These are phyloP conservation scores for Psilocybe azurescens DNA, from an alignment of 768 basidiomycete genomes.

Conservation along the genomic window DNA sequence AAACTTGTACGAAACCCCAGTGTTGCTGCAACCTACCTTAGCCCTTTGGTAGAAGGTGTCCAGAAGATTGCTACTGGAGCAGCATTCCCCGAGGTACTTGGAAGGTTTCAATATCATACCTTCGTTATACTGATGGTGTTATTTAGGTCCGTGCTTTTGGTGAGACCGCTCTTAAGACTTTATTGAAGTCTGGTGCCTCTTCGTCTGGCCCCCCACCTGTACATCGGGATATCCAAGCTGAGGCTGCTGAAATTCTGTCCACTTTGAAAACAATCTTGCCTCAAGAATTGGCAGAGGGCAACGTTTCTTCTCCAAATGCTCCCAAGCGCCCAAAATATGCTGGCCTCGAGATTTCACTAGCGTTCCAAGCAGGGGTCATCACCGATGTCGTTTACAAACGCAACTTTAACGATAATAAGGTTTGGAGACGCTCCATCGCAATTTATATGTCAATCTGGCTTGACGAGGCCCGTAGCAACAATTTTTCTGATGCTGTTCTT, in stretches of 20 bases:
- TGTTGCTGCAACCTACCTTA: conserved; percentile 89
- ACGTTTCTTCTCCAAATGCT: conserved; percentile 51
- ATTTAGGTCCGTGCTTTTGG: conserved; percentile 89
- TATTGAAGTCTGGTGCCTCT: conserved; percentile 86
- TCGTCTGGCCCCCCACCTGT: conserved; percentile 69
- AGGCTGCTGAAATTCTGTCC: conserved; percentile 60
- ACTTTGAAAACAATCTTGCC: conserved; percentile 68
- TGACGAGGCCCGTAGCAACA: conserved; percentile 48
- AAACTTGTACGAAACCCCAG: conserved; percentile 94
- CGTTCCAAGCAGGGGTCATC: conserved; percentile 76
- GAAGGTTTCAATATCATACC: neutral
- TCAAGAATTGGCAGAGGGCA: conserved; percentile 46
- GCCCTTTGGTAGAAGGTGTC: conserved; percentile 87
- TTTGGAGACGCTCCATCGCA: conserved; percentile 77
- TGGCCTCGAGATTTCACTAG: conserved; percentile 62
- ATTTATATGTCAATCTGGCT: conserved; percentile 77
- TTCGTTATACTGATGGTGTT: conserved; percentile 3
- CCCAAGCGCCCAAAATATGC: conserved; percentile 59
- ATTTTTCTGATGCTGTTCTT: conserved; percentile 68
- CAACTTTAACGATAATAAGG: conserved; percentile 54
- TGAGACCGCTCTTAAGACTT: conserved; percentile 78
- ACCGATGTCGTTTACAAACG: conserved; percentile 76
- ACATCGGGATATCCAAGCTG: conserved; percentile 70
- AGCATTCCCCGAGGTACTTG: conserved; percentile 88
- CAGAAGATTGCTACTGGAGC: conserved; percentile 89